Conservation (phyloP, 306 rosid genomes). For the Quercus gilva region DNA sequence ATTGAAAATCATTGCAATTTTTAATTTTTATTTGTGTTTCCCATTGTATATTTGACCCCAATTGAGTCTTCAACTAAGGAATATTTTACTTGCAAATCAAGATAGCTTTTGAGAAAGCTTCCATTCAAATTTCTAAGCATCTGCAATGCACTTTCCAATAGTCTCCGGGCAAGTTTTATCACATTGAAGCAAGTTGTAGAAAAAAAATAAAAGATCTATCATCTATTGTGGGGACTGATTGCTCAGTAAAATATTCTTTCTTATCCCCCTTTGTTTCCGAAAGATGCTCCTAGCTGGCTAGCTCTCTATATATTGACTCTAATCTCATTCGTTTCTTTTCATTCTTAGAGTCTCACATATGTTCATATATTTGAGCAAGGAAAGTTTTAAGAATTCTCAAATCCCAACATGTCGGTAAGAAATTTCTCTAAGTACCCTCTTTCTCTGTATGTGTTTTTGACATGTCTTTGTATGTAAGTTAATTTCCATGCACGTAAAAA, state of each 20-base stretch:
- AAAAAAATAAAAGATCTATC: neutral
- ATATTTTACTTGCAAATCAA: neutral
- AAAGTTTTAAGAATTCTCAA: neutral
- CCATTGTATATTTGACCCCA: neutral
- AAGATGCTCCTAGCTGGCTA: neutral
- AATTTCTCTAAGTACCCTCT: neutral
- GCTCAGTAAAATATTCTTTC: constrained; percentile 11
- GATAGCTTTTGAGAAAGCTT: neutral
- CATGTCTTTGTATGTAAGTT: neutral
- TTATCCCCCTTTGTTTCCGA: constrained; percentile 3
- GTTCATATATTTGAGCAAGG: neutral
- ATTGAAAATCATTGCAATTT: neutral
- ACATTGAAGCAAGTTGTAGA: constrained; percentile 17
- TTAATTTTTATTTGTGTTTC: neutral
- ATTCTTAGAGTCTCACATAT: neutral
- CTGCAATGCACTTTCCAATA: constrained; percentile 15
- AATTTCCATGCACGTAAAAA: neutral
- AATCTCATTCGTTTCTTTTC: constrained; percentile 12
- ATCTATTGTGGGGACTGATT: constrained; percentile 15
- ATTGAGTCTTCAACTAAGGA: neutral
- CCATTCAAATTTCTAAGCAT: constrained; percentile 8
- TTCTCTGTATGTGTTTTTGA: neutral
- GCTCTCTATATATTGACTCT: constrained; percentile 2
- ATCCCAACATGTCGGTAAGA: constrained; percentile 15
- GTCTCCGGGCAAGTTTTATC: constrained; percentile 7